Conservation (phyloP, 768 basidiomycete species). For the Leccinum boreale region DNA sequence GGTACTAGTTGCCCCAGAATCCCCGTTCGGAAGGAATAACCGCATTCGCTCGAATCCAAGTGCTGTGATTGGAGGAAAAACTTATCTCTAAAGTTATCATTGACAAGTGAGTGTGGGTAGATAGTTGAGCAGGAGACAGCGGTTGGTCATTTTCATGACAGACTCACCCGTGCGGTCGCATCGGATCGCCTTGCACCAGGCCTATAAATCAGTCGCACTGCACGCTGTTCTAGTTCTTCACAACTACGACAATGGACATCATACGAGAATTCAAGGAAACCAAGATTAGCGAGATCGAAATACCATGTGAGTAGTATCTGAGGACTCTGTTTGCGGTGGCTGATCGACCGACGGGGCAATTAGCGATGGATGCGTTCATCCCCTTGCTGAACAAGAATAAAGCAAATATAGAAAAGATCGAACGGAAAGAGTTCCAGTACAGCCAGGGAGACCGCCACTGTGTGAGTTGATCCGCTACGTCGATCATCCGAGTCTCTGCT, state of each 20-base stretch:
- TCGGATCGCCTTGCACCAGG: too few relatives aligned
- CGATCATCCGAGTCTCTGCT: not conserved
- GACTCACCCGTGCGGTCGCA: not conserved
- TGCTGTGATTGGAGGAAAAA: too few relatives aligned
- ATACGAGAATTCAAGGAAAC: conserved; percentile 31
- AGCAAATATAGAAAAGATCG: conserved; percentile 43
- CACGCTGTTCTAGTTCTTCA: not conserved
- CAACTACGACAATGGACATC: conserved; percentile 31
- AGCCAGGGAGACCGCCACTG: conserved; percentile 44
- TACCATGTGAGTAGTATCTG: conserved; percentile 32
- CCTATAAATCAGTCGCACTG: not conserved
- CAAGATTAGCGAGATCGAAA: conserved; percentile 29
- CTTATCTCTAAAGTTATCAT: too few relatives aligned
- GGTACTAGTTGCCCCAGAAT: too few relatives aligned
- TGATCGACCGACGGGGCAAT: conserved; percentile 2
- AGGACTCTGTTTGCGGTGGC: not conserved
- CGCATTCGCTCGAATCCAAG: not conserved
- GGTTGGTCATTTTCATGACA: not conserved
- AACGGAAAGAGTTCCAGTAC: conserved; percentile 55
- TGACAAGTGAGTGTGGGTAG: too few relatives aligned
- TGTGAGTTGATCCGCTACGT: conserved; percentile 8
- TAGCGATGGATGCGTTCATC: conserved; percentile 48
- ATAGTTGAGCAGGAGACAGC: too few relatives aligned
- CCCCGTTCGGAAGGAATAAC: too few relatives aligned
- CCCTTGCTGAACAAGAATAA: conserved; percentile 49